These are phyloP conservation scores for Chaetomium globosum DNA, from an alignment of 2,329 filamentous ascomycete species.

Conservation along the genomic window DNA sequence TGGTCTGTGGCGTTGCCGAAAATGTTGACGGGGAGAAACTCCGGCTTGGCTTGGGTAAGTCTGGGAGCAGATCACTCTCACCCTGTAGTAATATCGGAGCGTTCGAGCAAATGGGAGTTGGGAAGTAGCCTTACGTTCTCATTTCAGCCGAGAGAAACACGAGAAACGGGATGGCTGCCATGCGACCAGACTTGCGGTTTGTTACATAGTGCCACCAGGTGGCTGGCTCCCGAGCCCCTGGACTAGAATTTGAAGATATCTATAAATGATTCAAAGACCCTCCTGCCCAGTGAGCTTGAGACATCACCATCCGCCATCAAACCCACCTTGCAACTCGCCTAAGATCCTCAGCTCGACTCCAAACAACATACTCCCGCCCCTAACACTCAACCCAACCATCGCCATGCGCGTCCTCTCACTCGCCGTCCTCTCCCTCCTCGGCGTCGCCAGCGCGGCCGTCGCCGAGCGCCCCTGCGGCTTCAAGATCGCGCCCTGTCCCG, in stretches of 20 bases:
- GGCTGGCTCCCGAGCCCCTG: neutral
- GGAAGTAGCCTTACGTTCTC: neutral
- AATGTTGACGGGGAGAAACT: conserved; percentile 17
- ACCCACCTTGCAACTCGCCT: neutral
- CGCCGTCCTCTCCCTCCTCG: conserved; percentile 23
- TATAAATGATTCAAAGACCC: neutral
- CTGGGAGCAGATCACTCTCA: conserved; percentile 20
- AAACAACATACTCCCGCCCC: neutral
- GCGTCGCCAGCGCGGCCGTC: conserved; percentile 9
- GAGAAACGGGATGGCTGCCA: conserved; percentile 19
- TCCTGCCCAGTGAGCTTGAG: neutral
- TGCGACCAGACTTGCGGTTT: neutral
- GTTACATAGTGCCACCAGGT: conserved; percentile 1
- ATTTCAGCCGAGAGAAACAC: conserved; percentile 28
- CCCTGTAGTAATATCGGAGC: neutral
- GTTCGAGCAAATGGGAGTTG: conserved; percentile 2
- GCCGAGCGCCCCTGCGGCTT: conserved; percentile 33
- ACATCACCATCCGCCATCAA: neutral
- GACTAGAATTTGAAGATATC: neutral
- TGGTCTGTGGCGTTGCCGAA: conserved; percentile 13
- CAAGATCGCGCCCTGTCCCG: conserved; percentile 34
- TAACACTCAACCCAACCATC: neutral
- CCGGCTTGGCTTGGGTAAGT: conserved; percentile 25
- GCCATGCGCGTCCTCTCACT: conserved; percentile 25
- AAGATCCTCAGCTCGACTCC: neutral